Conservation (phyloP, 2,329 filamentous ascomycete species). For the Rhynchosporium agropyri region DNA sequence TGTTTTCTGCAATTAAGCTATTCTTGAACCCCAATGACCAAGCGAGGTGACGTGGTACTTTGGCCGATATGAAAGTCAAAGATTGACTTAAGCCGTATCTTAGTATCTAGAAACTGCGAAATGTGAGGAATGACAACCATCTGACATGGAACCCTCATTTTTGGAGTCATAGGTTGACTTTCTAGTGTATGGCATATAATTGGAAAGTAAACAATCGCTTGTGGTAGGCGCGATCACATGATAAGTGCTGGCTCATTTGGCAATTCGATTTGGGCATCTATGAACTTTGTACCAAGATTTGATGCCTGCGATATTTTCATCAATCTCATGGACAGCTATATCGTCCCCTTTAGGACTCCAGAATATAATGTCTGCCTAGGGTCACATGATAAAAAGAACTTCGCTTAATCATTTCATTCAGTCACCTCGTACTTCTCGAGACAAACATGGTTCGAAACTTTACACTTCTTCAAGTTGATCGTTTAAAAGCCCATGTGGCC, state of each 20-base stretch:
- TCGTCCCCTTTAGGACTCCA: no score
- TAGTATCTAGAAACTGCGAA: neutral
- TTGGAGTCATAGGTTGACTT: neutral
- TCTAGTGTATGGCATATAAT: neutral
- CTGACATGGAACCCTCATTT: neutral
- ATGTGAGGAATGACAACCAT: neutral
- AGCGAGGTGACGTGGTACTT: no score
- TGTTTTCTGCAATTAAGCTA: no score
- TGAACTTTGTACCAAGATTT: no score
- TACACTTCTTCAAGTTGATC: neutral
- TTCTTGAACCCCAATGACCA: no score
- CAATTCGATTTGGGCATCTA: no score
- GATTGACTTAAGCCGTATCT: no score
- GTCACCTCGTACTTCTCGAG: neutral
- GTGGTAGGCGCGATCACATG: neutral
- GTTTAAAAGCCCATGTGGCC: neutral
- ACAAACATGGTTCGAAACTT: neutral
- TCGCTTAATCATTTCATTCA: neutral
- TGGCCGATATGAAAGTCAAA: no score
- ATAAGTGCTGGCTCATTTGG: neutral
- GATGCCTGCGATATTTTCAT: no score
- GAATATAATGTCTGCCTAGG: neutral
- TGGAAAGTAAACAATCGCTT: neutral
- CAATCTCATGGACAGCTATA: no score
- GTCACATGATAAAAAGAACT: neutral